Evolutionary conservation across 148 eudicot genomes (phyloP), one percentile per base, ranked within the genome.

Genomic region (Nepenthes mirabilis): DNA sequence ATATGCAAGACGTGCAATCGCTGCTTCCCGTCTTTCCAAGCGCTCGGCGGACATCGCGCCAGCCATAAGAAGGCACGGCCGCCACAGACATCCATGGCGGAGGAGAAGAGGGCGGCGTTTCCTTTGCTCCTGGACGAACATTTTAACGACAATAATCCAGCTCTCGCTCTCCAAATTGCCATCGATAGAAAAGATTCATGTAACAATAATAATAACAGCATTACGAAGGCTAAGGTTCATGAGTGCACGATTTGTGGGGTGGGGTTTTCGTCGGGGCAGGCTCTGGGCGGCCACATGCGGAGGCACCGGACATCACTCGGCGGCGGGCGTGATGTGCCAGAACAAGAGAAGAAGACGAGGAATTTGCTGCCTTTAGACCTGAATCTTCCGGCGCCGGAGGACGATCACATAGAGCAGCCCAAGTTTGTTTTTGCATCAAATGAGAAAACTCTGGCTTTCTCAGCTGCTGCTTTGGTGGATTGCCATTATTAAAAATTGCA

Each of bases 281-380:
- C 98, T 0, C 60, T 93, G n/a, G 98, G 98, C 0, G 98, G 98
- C 0, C 98, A 93, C 58, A 93, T 93, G 98, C 72, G 98, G 68
- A 58, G 96, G 43, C 98, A 93, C 59, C 71, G 98, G 64, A 43
- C 71, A 9, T 36, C 55, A 1, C 58, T 61, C 12, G 13, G 63
- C 40, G 68, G 47, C 23, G 13, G 62, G 36, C 50, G 55, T 12
- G 58, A 9, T 57, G 71, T 49, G 74, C 40, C 40, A 11, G 66
- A 72, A 13, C 50, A 53, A 12, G 59, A 10, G 58, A 43, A 54
- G 59, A 63, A 14, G 52, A 45, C 56, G 61, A 66, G 64, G 51
- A 68, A 68, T 49, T 43, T 74, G 13, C 63, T 77, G 33, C 45
- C 77, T 1, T 69, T 91, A 70, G 97, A 91, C 83, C 90, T 91